Evolutionary conservation across 306 rosid species (phyloP).

Genomic region (Arachis hypogaea): DNA sequence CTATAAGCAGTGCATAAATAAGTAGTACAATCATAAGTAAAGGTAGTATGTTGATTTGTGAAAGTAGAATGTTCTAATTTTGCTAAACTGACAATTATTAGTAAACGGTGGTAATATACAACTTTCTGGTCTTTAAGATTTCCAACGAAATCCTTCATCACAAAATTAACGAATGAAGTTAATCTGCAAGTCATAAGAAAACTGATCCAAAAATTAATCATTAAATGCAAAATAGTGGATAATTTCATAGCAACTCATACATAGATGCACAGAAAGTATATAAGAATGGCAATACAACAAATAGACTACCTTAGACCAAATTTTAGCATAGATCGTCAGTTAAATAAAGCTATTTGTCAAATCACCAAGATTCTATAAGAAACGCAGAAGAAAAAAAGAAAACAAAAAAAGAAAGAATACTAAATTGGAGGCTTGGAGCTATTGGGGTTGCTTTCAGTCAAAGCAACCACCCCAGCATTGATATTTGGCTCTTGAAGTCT

Average conservation of each 20-base stretch:
- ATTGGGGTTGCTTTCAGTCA: conserved; percentile 55
- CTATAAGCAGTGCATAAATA: too few relatives aligned
- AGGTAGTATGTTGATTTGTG: too few relatives aligned
- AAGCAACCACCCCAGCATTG: conserved; percentile 51
- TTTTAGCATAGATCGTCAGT: too few relatives aligned
- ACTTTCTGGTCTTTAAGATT: conserved; percentile 26
- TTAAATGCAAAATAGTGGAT: conserved; percentile 35
- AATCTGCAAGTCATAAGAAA: conserved; percentile 7
- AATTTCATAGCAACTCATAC: conserved; percentile 8
- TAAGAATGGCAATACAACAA: not conserved
- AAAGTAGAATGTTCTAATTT: too few relatives aligned
- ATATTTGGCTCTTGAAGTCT: too few relatives aligned
- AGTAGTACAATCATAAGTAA: too few relatives aligned
- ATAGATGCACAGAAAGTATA: not conserved
- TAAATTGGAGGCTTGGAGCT: conserved; percentile 24
- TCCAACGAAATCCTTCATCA: conserved; percentile 28
- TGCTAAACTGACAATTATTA: too few relatives aligned
- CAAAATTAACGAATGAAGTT: conserved; percentile 23
- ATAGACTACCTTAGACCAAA: not conserved
- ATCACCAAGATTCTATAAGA: not conserved
- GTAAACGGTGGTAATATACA: not conserved
- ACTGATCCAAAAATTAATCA: conserved; percentile 21
- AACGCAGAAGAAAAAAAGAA: not conserved
- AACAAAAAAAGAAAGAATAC: conserved; percentile 31
- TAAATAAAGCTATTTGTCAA: too few relatives aligned